Evolutionary conservation across 176 grass and related monocot genomes (phyloP), one percentile per base, ranked within the genome.

Genomic region (Carex kokanica): DNA sequence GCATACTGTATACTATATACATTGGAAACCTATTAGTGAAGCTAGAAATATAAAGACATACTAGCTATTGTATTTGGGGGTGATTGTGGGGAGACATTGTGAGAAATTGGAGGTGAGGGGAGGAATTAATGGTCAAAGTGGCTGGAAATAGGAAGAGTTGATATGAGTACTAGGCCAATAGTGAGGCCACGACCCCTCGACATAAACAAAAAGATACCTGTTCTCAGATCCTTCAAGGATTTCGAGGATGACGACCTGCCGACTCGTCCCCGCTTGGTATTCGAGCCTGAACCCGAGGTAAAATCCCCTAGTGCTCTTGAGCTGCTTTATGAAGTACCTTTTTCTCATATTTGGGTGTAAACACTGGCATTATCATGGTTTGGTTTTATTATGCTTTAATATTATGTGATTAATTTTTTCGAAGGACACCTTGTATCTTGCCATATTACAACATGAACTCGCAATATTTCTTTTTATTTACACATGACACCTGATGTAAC

Each of bases 171-270:
- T 31, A 91, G 96, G 86, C 91, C 92, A 38, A 91, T 92, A 85
- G 86, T 98, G 64, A 93, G 96, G 88, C 96, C 96, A 78, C 96
- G 96, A 71, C 96, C 96, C 12, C 91, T 99, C 20, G 96, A 99
- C 88, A 99, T 99, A 85, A 93, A 99, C 86, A 99, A 99, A 79
- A 99, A 93, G 88, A 89, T 99, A 79, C 93, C 96, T 0, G 91
- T 99, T 70, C 84, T 99, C 82, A 99, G 92, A 81, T 95, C 93
- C 18, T 81, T 82, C 58, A 89, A 92, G 86, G 96, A 95, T 80
- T 95, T 95, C 78, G 96, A 99, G 74, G 96, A 99, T 64, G 96
- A 99, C 13, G 96, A 99, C 53, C 88, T 53, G 21, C 85, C 38
- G 18, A 87, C 24, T 66, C 83, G 23, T 60, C 78, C 13, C 77